Evolutionary conservation across 148 eudicot species (phyloP).

Genomic region (Diospyros lotus): DNA sequence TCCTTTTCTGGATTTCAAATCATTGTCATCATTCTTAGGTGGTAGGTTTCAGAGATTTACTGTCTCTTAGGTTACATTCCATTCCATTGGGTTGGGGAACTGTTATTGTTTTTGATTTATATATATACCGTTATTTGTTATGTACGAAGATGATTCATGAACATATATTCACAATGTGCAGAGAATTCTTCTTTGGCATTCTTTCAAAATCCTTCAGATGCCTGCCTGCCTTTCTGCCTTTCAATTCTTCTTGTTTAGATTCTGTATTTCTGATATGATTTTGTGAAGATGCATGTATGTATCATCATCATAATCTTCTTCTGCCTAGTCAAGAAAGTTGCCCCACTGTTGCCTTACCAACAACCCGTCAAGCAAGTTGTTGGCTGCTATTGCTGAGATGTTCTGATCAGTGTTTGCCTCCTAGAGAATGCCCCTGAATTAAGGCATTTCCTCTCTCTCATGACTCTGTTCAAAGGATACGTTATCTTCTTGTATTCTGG

Average conservation of each 20-base stretch:
- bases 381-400: too few relatives aligned
- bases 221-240: not conserved
- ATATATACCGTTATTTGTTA: constrained; percentile 20
- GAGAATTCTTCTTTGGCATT: constrained; percentile 25
- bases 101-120: not conserved
- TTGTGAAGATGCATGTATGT: not conserved
- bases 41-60: constrained; percentile 10
- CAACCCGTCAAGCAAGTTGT: too few relatives aligned
- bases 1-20: constrained; percentile 1
- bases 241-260: not conserved
- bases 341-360: too few relatives aligned
- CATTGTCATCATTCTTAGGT: constrained; percentile 8
- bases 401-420: too few relatives aligned
- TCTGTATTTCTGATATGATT: not conserved
- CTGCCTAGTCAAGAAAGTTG: too few relatives aligned
- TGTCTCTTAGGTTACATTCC: too few relatives aligned
- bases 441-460: too few relatives aligned
- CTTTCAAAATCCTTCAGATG: not conserved
- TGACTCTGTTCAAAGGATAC: too few relatives aligned
- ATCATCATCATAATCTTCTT: too few relatives aligned
- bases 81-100: constrained; percentile 19
- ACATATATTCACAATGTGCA: constrained; percentile 45
- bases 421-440: too few relatives aligned
- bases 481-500: too few relatives aligned
- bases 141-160: constrained; percentile 36